Evolutionary conservation across 2,329 filamentous ascomycete species (phyloP).

Genomic region (Aspergillus aculeatinus): DNA sequence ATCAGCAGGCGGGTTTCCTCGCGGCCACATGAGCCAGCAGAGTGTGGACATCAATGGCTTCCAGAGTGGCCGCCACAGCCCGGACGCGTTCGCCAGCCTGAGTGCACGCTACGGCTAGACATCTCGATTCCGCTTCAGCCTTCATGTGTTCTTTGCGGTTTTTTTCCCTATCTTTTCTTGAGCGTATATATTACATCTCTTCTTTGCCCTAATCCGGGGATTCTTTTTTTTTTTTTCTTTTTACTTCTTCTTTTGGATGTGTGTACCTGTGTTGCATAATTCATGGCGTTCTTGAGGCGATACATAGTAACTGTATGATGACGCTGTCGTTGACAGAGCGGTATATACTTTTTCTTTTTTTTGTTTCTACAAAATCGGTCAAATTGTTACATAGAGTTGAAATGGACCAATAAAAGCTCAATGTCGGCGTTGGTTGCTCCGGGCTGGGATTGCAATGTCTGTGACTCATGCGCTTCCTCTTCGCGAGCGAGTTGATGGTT

Average conservation of each 20-base stretch:
- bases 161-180: not conserved
- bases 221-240: not conserved
- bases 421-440: not conserved
- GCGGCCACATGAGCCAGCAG: constrained; percentile 48
- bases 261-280: not conserved
- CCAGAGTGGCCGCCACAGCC: constrained; percentile 50
- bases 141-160: too few relatives aligned
- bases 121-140: not conserved
- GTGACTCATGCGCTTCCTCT: too few relatives aligned
- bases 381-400: constrained; percentile 6
- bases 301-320: not conserved
- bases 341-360: not conserved
- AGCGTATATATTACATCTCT: constrained; percentile 1
- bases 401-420: not conserved
- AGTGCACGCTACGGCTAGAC: constrained; percentile 45
- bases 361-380: not conserved
- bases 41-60: constrained; percentile 50
- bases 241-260: not conserved
- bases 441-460: too few relatives aligned
- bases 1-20: constrained; percentile 19
- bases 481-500: too few relatives aligned
- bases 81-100: constrained; percentile 52
- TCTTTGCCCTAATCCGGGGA: constrained; percentile 2
- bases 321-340: not conserved
- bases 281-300: not conserved